Base-by-base conservation (phyloP, 2,329 filamentous ascomycete genomes). In the Lasiodiplodia hormozganensis region DNA sequence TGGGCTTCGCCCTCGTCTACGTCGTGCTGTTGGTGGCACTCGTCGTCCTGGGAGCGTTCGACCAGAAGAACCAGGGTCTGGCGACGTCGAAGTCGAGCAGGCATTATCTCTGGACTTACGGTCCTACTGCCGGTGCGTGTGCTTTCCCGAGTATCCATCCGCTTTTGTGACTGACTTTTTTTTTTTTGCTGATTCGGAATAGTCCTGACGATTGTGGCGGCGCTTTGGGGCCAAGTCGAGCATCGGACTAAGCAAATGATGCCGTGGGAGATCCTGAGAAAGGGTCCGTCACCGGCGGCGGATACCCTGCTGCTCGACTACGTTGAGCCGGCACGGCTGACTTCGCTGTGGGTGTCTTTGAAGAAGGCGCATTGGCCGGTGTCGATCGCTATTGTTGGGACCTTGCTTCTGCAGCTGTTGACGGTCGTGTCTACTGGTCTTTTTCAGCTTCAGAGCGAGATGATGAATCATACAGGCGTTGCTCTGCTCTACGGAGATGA, bases 181-280 rank as follows among this genome's bases (percentile, higher is more conserved):
- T n/a, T n/a, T 23, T 23, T 38, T 36, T 38, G 54, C 51, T 53
- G 12, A 53, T 18, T 52, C 31, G 31, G 3, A 6, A 21, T 11
- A 57, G 54, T 57, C 16, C 54, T 57, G 11, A 57, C 54, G 1
- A 23, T 57, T 1, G 54, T 57, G 23, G 31, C 54, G 1, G 54
- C 54, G 1, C 36, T 57, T 18, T 57, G 54, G 54, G 54, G 54
- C 54, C 54, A 57, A 7, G 54, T 57, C 18, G 54, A 57, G n/a
- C 54, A 57, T 38, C 54, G 54, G 7, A 57, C 54, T 16, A 57
- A 38, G 54, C 54, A 57, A 38, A 34, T 57, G 28, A 34, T 57
- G 54, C 54, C 54, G 25, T 57, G 54, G 54, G 54, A 28, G 3
- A 34, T 57, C 7, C 31, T 57, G 4, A 7, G 28, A 23, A 34